Conservation (phyloP, 2,329 filamentous ascomycete species). For the Botryosphaeria dothidea region DNA sequence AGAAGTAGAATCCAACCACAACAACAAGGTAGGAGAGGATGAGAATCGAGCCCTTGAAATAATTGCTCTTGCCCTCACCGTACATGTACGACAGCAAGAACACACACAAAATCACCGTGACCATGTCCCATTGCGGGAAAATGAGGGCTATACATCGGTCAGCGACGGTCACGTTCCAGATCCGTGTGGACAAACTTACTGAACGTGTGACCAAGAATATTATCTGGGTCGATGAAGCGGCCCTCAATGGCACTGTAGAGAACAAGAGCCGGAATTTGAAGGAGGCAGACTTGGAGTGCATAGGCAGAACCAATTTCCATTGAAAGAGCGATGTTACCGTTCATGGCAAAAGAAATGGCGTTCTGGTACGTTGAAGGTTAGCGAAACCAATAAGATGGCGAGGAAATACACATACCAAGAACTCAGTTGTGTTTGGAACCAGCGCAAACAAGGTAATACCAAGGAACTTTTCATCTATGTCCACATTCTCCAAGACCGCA, state of each 20-base stretch:
- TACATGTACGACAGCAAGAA: constrained; percentile 98
- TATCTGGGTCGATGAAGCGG: constrained; percentile 53
- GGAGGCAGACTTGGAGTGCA: constrained; percentile 89
- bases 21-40: constrained; percentile 93
- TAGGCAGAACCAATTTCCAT: constrained; percentile 99
- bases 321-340: constrained; percentile 95
- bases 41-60: constrained; percentile 97
- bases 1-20: constrained; percentile 87
- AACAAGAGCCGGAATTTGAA: constrained; percentile 91
- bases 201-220: constrained; percentile 67
- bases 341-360: constrained; percentile 99
- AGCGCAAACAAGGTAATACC: constrained; percentile 95
- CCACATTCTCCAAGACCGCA: constrained; percentile 85
- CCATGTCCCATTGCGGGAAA: constrained; percentile 99
- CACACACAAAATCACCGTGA: constrained; percentile 92
- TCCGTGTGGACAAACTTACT: constrained; percentile 42
- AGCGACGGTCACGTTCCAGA: background rate
- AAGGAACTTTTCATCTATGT: constrained; percentile 95
- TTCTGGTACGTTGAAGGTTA: constrained; percentile 57
- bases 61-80: constrained; percentile 98
- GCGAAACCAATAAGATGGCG: background rate
- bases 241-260: constrained; percentile 82
- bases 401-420: constrained; percentile 64
- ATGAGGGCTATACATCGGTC: constrained; percentile 61
- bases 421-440: constrained; percentile 97